Evolutionary conservation across 2,329 filamentous ascomycete genomes (phyloP).

Genomic region (Alternaria longipes): DNA sequence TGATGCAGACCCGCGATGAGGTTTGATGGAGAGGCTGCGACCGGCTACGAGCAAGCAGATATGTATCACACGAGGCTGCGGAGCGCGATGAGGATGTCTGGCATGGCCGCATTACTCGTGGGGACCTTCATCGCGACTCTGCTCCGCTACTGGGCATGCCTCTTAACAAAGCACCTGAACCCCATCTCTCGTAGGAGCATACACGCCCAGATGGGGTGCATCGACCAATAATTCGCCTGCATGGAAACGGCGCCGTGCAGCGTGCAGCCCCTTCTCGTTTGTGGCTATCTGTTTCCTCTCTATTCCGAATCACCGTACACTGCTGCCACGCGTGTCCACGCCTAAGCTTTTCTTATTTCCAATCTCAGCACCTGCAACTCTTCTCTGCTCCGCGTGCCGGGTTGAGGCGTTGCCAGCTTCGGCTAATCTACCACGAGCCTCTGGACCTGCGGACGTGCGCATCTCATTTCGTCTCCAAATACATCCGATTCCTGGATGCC

Average conservation of each 20-base stretch:
- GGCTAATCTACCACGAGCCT: constrained; percentile 24
- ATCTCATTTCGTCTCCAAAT: background rate
- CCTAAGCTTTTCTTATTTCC: constrained; percentile 16
- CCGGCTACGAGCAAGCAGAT: constrained; percentile 6
- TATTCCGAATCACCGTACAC: background rate
- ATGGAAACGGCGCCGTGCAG: constrained; percentile 19
- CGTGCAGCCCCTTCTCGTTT: constrained; percentile 15
- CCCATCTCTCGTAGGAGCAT: constrained; percentile 27
- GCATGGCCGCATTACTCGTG: constrained; percentile 16
- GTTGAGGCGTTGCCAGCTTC: constrained; percentile 28
- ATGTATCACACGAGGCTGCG: constrained; percentile 8
- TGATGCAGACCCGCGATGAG: constrained; percentile 33
- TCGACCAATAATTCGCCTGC: constrained; percentile 24
- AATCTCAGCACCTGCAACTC: constrained; percentile 9
- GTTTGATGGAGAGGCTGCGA: constrained; percentile 24
- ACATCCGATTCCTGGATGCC: background rate
- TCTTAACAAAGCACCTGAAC: constrained; percentile 26
- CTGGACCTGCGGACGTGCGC: constrained; percentile 3
- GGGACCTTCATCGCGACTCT: constrained; percentile 17
- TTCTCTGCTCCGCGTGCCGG: constrained; percentile 24
- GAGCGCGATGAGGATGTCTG: constrained; percentile 6
- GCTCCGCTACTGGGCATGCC: constrained; percentile 15
- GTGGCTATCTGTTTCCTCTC: background rate
- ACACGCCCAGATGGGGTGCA: constrained; percentile 19
- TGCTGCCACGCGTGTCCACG: background rate